Evolutionary conservation across 2,329 filamentous ascomycete genomes (phyloP), one percentile per base, ranked within the genome.

Genomic region (Chrysoporthe puriensis): DNA sequence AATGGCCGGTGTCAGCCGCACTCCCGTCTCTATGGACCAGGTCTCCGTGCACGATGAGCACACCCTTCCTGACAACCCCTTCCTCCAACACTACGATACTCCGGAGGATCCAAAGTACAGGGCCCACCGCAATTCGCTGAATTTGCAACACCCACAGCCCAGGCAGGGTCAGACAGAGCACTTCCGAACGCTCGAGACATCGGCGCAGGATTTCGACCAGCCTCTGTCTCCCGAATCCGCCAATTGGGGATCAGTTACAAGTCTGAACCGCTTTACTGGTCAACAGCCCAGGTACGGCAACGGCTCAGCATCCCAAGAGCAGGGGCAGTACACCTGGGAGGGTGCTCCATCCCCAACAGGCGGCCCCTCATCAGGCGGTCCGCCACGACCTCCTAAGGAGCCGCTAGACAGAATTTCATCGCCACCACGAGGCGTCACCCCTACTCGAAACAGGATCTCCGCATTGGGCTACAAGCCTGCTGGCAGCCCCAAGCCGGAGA

Each of bases 91-190:
- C 18, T 67, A 67, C 42, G 42, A 42, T 13, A 84, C 84, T 4
- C 81, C 82, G 42, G 90, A 87, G 73, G 90, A 94, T 72, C 91
- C 91, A 59, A 94, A 94, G 77, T 94, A 94, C 78, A 90, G 91
- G 77, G 91, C 91, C 66, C 91, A 94, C 76, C 89, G 92, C 72
- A 92, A 94, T 79, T 94, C 91, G 36, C 77, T 94, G 66, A 93
- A 93, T 73, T 81, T 95, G 50, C 88, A 93, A 75, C 92, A 95
- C 77, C 92, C 92, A 6, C 91, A 94, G 76, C 92, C 92, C 9
- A 84, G 91, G 40, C 88, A 87, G 21, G 91, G 91, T 0, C 89
- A 91, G 66, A 92, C 90, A 0, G 88, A 91, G 75, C 88, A 90
- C 36, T 92, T 93, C 78, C 89, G 91, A 73, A 87, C 90, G 1